Conservation (phyloP, 257 asterid species). For the Scutellaria minor region DNA sequence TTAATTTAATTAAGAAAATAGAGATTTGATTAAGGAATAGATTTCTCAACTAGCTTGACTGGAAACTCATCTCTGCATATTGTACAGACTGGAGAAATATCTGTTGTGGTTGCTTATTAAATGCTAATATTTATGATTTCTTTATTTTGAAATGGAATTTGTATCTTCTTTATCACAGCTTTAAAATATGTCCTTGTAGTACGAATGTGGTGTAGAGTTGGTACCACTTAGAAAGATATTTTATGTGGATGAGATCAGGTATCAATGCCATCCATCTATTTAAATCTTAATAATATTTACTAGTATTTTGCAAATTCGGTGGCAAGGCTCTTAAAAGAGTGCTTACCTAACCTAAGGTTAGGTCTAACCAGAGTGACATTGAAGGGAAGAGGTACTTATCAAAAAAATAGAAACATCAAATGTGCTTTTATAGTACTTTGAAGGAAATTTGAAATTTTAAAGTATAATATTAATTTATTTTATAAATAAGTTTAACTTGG, state of each 20-base stretch:
- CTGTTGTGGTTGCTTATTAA: slow-evolving; percentile 44
- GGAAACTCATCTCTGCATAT: slow-evolving; percentile 36
- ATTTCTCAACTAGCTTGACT: slow-evolving; percentile 39
- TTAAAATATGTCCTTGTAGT: slow-evolving; percentile 2
- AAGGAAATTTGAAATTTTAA: too few relatives aligned
- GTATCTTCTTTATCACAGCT: slow-evolving; percentile 11
- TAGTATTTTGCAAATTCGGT: too few relatives aligned
- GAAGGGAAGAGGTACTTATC: too few relatives aligned
- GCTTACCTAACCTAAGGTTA: too few relatives aligned
- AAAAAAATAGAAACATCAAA: too few relatives aligned
- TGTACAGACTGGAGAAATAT: slow-evolving; percentile 59
- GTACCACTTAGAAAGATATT: neutral
- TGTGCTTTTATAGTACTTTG: too few relatives aligned
- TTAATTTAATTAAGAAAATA: slow-evolving; percentile 28
- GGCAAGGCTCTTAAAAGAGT: too few relatives aligned
- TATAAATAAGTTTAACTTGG: too few relatives aligned
- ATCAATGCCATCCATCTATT: neutral
- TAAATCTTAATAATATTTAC: too few relatives aligned
- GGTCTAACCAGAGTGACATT: too few relatives aligned
- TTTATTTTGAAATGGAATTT: slow-evolving; percentile 26
- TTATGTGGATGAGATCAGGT: slow-evolving; percentile 33
- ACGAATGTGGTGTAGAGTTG: neutral
- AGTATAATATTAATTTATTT: too few relatives aligned
- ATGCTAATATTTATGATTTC: slow-evolving; percentile 34
- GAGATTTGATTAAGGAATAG: slow-evolving; percentile 34